Conservation (phyloP, 2,329 filamentous ascomycete genomes). For the Sporothrix dimorphospora region DNA sequence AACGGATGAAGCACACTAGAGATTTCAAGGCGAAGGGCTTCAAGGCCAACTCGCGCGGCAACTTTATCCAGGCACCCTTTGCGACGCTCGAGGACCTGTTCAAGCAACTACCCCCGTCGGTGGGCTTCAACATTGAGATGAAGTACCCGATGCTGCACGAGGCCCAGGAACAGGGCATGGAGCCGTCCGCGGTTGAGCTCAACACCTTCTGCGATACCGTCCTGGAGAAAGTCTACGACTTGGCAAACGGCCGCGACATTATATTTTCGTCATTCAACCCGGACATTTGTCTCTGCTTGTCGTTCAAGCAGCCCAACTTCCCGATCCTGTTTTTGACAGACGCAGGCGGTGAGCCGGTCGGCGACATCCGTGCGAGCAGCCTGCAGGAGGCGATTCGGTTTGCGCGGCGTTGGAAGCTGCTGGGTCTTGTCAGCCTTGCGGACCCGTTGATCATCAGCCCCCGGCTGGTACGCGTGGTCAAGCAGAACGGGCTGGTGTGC, state of each 20-base stretch:
- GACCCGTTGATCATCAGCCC: slow-evolving; percentile 89
- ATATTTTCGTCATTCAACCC: slow-evolving; percentile 98
- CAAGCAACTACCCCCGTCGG: slow-evolving; percentile 74
- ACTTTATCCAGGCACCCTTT: slow-evolving; percentile 94
- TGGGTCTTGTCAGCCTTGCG: slow-evolving; percentile 88
- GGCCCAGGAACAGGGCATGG: slow-evolving; percentile 94
- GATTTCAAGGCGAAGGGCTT: slow-evolving; percentile 94
- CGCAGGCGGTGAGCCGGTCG: slow-evolving; percentile 77
- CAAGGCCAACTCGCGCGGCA: slow-evolving; percentile 92
- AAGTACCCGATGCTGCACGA: slow-evolving; percentile 97
- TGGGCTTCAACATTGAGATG: slow-evolving; percentile 98
- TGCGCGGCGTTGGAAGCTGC: slow-evolving; percentile 88
- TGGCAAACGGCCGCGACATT: slow-evolving; percentile 81
- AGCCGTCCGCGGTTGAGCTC: slow-evolving; percentile 91
- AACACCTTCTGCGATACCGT: slow-evolving; percentile 97
- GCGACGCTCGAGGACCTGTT: slow-evolving; percentile 95
- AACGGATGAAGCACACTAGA: slow-evolving; percentile 95
- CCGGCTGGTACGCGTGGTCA: slow-evolving; percentile 85
- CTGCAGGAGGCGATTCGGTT: slow-evolving; percentile 96
- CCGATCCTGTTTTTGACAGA: slow-evolving; percentile 95
- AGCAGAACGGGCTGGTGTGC: slow-evolving; percentile 90
- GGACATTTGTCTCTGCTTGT: slow-evolving; percentile 90
- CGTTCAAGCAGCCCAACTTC: slow-evolving; percentile 96
- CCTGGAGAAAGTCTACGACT: slow-evolving; percentile 84
- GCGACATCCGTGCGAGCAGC: slow-evolving; percentile 86